These are phyloP conservation scores for Scleroderma bovista DNA, from an alignment of 768 basidiomycete species.

Conservation along the genomic window DNA sequence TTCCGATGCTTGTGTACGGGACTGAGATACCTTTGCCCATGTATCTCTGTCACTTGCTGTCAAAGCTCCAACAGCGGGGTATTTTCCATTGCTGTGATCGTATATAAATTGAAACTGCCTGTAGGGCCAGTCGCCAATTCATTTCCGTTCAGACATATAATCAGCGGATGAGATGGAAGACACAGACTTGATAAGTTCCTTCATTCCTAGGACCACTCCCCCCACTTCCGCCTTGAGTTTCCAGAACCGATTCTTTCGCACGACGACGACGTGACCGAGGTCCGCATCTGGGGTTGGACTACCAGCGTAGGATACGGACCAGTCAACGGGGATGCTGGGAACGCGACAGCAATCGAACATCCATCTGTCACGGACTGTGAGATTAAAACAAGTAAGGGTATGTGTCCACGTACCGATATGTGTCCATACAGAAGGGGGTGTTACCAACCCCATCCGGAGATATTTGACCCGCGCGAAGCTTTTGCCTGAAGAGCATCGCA, in stretches of 20 bases:
- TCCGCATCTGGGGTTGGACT: constrained; percentile 25
- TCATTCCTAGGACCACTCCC: constrained; percentile 55
- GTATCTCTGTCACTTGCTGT: constrained; percentile 76
- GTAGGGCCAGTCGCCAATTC: not conserved
- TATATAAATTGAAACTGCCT: constrained; percentile 75
- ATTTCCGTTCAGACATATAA: not conserved
- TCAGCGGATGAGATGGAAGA: not conserved
- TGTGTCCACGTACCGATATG: constrained; percentile 53
- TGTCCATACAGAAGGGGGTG: constrained; percentile 79
- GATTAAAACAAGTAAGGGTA: not conserved
- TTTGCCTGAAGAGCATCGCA: constrained; percentile 69
- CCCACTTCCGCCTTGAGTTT: constrained; percentile 58
- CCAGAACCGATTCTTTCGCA: constrained; percentile 85
- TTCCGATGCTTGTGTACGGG: not conserved
- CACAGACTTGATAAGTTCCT: constrained; percentile 58
- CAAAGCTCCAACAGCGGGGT: constrained; percentile 73
- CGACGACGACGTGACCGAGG: constrained; percentile 75
- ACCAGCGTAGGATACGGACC: constrained; percentile 68
- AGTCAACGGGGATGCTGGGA: constrained; percentile 69
- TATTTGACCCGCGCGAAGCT: constrained; percentile 60
- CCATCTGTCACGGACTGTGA: constrained; percentile 48
- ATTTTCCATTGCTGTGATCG: constrained; percentile 53
- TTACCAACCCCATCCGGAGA: constrained; percentile 63
- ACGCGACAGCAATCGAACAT: constrained; percentile 90
- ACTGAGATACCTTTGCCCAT: constrained; percentile 71